A percentile compares a stretch with the other conserved stretches of the same genome.
Evolutionary conservation across 805 yeast species (phyloP).

Genomic region (Jamesozyma piceae): DNA sequence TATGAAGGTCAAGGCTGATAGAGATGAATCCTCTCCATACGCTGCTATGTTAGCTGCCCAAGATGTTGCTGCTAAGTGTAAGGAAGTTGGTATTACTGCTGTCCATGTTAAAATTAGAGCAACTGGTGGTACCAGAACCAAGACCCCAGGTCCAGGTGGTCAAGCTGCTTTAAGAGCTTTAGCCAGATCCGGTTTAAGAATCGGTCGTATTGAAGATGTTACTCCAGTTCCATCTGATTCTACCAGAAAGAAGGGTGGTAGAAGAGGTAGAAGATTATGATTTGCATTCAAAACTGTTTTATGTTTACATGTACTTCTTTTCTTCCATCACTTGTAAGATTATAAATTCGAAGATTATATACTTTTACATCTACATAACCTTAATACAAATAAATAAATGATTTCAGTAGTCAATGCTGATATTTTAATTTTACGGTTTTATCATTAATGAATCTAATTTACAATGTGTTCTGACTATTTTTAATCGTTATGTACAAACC

Average conservation of each 20-base stretch:
- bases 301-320: not conserved
- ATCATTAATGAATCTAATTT: too few relatives aligned
- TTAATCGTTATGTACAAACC: too few relatives aligned
- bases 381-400: too few relatives aligned
- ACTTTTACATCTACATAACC: not conserved
- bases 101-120: constrained; percentile 99
- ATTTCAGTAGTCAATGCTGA: not conserved
- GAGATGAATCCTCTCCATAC: constrained; percentile 99
- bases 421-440: too few relatives aligned
- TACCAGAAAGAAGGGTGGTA: constrained; percentile 99
- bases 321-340: not conserved
- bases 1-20: constrained; percentile 99
- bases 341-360: too few relatives aligned
- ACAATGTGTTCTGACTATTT: too few relatives aligned
- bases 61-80: constrained; percentile 97
- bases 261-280: constrained; percentile 99
- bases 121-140: constrained; percentile 99
- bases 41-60: constrained; percentile 99
- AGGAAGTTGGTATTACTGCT: constrained; percentile 99
- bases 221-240: constrained; percentile 99
- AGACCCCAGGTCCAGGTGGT: constrained; percentile 99
- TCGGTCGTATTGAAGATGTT: constrained; percentile 99
- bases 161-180: constrained; percentile 98
- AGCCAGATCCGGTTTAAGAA: constrained; percentile 99
- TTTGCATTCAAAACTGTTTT: constrained; percentile 6